Evolutionary conservation across 805 yeast species (phyloP), one percentile per base, ranked within the genome.

Genomic region (Nakazawaea ernobii): DNA sequence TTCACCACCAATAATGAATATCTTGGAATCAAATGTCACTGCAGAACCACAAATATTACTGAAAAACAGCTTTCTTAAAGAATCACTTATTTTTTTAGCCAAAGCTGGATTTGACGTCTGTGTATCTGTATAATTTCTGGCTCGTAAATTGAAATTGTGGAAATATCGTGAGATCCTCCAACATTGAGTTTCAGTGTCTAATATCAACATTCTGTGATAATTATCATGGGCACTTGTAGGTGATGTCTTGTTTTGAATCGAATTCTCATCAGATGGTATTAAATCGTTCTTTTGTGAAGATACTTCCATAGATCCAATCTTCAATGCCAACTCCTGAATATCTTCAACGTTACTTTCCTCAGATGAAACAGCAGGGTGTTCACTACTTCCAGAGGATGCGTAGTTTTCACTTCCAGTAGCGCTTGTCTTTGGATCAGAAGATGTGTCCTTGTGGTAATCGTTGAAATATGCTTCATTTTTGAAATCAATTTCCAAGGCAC

Each of bases 1-100:
- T 24, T 48, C 50, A n/a, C 50, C 50, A 17, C 50, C 50, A 29
- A 48, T 35, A 29, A 48, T 17, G 15, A 39, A 43, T 11, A 48
- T 39, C 17, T 39, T 30, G 15, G 46, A 38, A 15, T 39, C 44
- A 11, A 39, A 27, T 4, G 37, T 39, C 24, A 43, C 41, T 8
- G 40, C 32, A 7, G 44, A n/a, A 6, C 50, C 50, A 24, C 50
- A 42, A 20, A 48, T 43, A 32, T 48, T 48, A 35, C 50, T 48
- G 39, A 48, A 48, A 30, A 29, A 48, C 46, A 48, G 44, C 35
- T 24, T 42, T 14, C 30, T 32, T 32, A 48, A 39, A 6, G 46
- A 35, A 6, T 32, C 40, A 10, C 13, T 32, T 14, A 43, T 43
- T 24, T 35, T 39, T 7, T 14, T 6, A 8, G 13, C 10, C 15